Evolutionary conservation across 305 asterid genomes (phyloP).

Genomic region (Fraxinus baroniana): DNA sequence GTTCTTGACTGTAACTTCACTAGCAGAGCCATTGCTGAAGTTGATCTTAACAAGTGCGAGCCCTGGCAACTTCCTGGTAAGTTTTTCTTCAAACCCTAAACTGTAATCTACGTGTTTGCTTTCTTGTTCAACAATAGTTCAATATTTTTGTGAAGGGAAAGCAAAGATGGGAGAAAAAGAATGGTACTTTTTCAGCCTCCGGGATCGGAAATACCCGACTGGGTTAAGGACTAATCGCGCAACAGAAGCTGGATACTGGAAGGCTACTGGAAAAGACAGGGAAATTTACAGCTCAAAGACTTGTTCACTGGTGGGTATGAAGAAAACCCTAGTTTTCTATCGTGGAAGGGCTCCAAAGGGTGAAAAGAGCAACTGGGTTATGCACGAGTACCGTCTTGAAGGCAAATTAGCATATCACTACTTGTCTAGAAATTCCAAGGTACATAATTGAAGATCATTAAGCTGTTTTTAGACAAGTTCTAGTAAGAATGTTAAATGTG

Average conservation of each 20-base stretch:
- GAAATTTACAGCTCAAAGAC: slow-evolving; percentile 78
- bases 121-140: too few relatives aligned
- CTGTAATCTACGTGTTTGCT: background rate
- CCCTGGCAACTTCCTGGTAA: slow-evolving; percentile 96
- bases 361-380: slow-evolving; percentile 89
- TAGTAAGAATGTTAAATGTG: background rate
- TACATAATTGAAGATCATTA: slow-evolving; percentile 14
- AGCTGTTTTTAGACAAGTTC: background rate
- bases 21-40: slow-evolving; percentile 80
- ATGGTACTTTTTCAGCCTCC: slow-evolving; percentile 91
- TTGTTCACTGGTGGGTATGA: slow-evolving; percentile 81
- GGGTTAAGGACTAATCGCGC: slow-evolving; percentile 92
- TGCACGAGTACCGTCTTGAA: slow-evolving; percentile 93
- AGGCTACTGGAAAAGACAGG: slow-evolving; percentile 94
- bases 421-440: slow-evolving; percentile 73
- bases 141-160: slow-evolving; percentile 48
- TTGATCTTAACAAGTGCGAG: slow-evolving; percentile 93
- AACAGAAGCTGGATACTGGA: slow-evolving; percentile 96
- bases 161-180: slow-evolving; percentile 95
- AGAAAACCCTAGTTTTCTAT: slow-evolving; percentile 98
- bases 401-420: slow-evolving; percentile 81
- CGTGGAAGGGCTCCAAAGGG: slow-evolving; percentile 92
- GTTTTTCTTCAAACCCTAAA: background rate
- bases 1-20: slow-evolving; percentile 65
- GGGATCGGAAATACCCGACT: slow-evolving; percentile 94